Evolutionary conservation across 805 yeast species (phyloP).

Genomic region (Suhomyces xylopsoci): DNA sequence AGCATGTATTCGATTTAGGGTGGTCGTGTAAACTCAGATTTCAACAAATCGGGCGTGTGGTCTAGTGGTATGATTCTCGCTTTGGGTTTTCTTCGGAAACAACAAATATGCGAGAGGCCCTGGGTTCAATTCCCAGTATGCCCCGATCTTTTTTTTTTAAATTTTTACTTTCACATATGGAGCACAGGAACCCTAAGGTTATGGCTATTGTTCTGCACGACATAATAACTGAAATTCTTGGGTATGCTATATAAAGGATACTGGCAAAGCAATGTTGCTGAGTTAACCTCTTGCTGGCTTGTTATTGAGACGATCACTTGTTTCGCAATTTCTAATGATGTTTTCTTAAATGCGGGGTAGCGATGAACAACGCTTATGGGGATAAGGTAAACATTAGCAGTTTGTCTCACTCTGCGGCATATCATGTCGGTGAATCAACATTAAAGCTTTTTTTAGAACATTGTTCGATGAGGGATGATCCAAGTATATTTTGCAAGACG

Average conservation of each 20-base stretch:
- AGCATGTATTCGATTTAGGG: too few relatives aligned
- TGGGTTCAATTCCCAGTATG: slow-evolving; percentile 7
- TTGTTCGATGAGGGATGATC: not conserved
- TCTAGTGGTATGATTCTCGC: slow-evolving; percentile 36
- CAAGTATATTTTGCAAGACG: not conserved
- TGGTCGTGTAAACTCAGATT: too few relatives aligned
- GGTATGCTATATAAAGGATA: not conserved
- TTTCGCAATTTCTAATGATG: not conserved
- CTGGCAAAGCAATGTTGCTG: not conserved
- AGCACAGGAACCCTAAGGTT: not conserved
- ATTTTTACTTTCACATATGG: not conserved
- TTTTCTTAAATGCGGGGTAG: slow-evolving; percentile 1
- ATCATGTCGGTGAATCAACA: not conserved
- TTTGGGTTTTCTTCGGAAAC: slow-evolving; percentile 18
- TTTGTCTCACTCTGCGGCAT: not conserved
- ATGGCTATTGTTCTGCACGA: not conserved
- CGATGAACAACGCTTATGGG: not conserved
- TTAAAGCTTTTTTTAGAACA: not conserved
- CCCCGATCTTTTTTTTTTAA: not conserved
- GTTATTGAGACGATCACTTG: not conserved
- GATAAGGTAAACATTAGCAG: not conserved
- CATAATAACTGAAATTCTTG: not conserved
- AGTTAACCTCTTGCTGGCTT: not conserved
- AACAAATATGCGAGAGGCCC: slow-evolving; percentile 7
- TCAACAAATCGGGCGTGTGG: slow-evolving; percentile 22